A percentile compares a stretch with the other conserved stretches of the same genome.
Evolutionary conservation across 768 basidiomycete species (phyloP).

Genomic region (Coprinellus micaceus): DNA sequence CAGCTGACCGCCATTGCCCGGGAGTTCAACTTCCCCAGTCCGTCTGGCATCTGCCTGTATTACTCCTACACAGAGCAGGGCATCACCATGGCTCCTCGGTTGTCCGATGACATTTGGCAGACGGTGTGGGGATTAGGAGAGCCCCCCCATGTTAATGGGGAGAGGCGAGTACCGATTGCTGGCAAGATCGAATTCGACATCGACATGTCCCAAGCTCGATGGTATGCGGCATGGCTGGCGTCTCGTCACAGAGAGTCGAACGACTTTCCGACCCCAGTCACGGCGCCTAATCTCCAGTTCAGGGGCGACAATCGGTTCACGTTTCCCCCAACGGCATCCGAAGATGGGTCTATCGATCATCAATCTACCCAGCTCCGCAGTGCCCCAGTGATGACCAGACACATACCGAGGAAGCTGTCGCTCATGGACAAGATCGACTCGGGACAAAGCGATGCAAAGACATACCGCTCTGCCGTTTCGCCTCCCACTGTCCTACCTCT

Average conservation of each 20-base stretch:
- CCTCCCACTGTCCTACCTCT: conserved; percentile 25
- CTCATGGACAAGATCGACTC: conserved; percentile 62
- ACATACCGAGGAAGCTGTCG: conserved; percentile 64
- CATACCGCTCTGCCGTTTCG: conserved; percentile 21
- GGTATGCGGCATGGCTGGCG: conserved; percentile 71
- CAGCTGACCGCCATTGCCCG: conserved; percentile 77
- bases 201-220: conserved; percentile 68
- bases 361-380: conserved; percentile 29
- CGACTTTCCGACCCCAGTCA: conserved; percentile 39
- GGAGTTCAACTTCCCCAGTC: conserved; percentile 80
- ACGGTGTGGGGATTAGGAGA: conserved; percentile 58
- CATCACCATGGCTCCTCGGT: conserved; percentile 56
- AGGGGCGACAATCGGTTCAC: conserved; percentile 54
- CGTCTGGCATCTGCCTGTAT: conserved; percentile 74
- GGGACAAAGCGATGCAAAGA: conserved; percentile 30
- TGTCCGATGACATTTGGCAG: conserved; percentile 77
- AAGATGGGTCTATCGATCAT: conserved; percentile 39
- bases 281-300: conserved; percentile 47
- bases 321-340: conserved; percentile 16
- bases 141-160: conserved; percentile 27
- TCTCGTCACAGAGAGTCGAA: conserved; percentile 40
- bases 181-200: conserved; percentile 88
- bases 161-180: conserved; percentile 53
- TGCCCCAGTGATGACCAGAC: conserved; percentile 35
- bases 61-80: conserved; percentile 60